Evolutionary conservation across 2,329 filamentous ascomycete species (phyloP).

Genomic region (Pseudogymnoascus sp.): DNA sequence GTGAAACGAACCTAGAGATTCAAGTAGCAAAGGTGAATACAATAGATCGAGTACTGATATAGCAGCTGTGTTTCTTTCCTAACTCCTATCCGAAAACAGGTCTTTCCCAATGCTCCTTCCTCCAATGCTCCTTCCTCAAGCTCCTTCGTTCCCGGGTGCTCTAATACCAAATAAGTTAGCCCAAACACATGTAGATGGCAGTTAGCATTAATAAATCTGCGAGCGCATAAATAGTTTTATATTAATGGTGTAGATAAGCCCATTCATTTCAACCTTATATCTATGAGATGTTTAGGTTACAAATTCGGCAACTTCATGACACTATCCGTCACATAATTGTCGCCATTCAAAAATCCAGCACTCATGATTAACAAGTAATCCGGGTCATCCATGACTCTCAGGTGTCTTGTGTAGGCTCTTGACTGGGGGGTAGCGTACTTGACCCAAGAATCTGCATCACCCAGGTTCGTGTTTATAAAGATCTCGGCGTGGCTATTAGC

Average conservation of each 20-base stretch:
- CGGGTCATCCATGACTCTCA: constrained; percentile 12
- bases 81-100: no score
- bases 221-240: background rate
- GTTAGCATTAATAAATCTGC: background rate
- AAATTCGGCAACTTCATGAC: constrained; percentile 12
- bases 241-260: background rate
- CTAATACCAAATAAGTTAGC: background rate
- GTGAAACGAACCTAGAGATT: background rate
- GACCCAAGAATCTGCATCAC: constrained; percentile 10
- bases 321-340: constrained; percentile 12
- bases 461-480: constrained; percentile 12
- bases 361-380: constrained; percentile 13
- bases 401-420: constrained; percentile 11
- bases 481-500: constrained; percentile 12
- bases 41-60: background rate
- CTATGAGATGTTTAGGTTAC: background rate
- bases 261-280: background rate
- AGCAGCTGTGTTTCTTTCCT: background rate
- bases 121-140: background rate
- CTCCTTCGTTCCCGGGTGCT: background rate
- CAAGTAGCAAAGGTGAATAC: background rate
- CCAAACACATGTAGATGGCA: no score
- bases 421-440: constrained; percentile 10
- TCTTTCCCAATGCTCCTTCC: background rate
- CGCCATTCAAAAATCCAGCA: constrained; percentile 6